Evolutionary conservation across 106 monocot species (phyloP).

Genomic region (Apostasia shenzhenica): DNA sequence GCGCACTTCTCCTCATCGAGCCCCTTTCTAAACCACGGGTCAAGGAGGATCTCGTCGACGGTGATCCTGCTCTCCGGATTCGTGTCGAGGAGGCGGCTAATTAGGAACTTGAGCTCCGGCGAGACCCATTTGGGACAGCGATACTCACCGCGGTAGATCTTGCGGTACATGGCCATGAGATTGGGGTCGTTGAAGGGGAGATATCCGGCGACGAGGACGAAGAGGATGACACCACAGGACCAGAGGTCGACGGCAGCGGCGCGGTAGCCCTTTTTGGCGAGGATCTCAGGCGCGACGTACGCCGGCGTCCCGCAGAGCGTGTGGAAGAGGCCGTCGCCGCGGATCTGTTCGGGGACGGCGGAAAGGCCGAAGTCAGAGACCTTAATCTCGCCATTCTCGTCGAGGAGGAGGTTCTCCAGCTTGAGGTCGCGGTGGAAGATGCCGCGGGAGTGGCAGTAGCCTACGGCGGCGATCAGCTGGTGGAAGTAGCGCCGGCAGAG

Average conservation of each 20-base stretch:
- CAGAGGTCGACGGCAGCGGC: conserved; percentile 17
- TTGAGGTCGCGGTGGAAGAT: conserved; percentile 94
- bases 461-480: conserved; percentile 76
- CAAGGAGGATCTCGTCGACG: conserved; percentile 7
- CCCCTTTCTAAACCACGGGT: conserved; percentile 23
- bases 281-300: conserved; percentile 21
- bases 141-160: conserved; percentile 22
- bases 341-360: background rate
- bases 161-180: conserved; percentile 13
- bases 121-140: conserved; percentile 21
- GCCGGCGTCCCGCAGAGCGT: conserved; percentile 20
- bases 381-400: conserved; percentile 52
- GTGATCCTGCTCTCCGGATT: conserved; percentile 23
- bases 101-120: conserved; percentile 12
- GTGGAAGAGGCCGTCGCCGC: conserved; percentile 14
- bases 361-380: conserved; percentile 58
- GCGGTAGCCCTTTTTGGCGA: conserved; percentile 11
- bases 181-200: conserved; percentile 22
- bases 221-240: conserved; percentile 29
- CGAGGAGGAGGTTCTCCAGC: conserved; percentile 82
- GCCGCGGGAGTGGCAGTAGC: conserved; percentile 83
- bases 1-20: conserved; percentile 7
- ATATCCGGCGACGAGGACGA: conserved; percentile 24
- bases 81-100: conserved; percentile 21
- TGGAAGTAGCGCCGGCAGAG: conserved; percentile 46